phyloP scores from a whole-genome alignment of 2,329 filamentous ascomycete genomes.

The Aspergillus transmontanensis region DNA sequence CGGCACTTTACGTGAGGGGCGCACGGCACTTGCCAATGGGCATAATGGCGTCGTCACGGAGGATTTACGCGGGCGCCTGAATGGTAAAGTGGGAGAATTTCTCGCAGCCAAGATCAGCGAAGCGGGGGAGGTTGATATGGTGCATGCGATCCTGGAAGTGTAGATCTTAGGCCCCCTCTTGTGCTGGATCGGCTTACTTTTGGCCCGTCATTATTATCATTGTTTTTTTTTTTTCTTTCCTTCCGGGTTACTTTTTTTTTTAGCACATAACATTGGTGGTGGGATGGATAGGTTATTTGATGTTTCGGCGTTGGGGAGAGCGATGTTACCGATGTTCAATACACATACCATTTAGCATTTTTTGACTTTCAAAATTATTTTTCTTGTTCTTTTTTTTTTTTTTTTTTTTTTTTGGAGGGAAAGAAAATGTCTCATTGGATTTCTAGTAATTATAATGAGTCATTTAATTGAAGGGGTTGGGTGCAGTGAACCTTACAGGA shows the following conservation, averaged over 20 bases:
- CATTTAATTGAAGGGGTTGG: not conserved
- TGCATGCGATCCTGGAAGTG: conserved; percentile 40
- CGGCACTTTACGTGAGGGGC: conserved; percentile 54
- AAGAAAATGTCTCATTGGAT: not conserved
- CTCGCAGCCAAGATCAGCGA: conserved; percentile 46
- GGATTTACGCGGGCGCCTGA: conserved; percentile 40
- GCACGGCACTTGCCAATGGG: conserved; percentile 42
- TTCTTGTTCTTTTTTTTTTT: not conserved
- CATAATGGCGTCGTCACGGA: conserved; percentile 38
- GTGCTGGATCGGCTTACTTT: not conserved
- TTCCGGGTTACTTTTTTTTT: not conserved
- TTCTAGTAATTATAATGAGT: not conserved
- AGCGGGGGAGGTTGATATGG: conserved; percentile 42
- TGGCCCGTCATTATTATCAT: not conserved
- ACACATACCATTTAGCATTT: not conserved
- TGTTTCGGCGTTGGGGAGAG: not conserved
- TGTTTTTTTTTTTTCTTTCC: not conserved
- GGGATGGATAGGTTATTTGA: conserved; percentile 1
- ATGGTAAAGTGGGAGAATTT: conserved; percentile 45
- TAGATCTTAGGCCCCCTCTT: conserved; percentile 15
- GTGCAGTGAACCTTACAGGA: not conserved
- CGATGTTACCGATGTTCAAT: not conserved
- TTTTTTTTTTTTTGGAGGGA: no score
- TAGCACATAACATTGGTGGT: not conserved
- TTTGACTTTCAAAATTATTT: not conserved